Conservation (phyloP, 805 yeast genomes). For the Cyberlindnera suaveolens region DNA sequence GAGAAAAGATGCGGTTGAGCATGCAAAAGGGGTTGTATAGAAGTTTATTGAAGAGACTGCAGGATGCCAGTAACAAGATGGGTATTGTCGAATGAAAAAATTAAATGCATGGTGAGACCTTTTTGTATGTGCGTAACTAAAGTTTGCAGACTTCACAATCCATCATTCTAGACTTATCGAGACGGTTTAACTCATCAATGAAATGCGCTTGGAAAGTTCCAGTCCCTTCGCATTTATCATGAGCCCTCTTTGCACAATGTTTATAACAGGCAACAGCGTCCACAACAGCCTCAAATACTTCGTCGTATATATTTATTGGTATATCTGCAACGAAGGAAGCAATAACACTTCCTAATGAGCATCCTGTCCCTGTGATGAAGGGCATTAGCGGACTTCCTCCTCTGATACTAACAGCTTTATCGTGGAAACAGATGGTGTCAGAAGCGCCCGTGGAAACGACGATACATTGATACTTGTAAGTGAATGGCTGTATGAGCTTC, state of each 20-base stretch:
- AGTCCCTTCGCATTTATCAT: not conserved
- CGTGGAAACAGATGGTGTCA: constrained; percentile 42
- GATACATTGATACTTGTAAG: constrained; percentile 39
- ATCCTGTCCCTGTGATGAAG: constrained; percentile 74
- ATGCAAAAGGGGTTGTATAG: constrained; percentile 14
- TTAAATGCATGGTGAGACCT: not conserved
- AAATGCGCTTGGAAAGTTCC: not conserved
- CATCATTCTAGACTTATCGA: not conserved
- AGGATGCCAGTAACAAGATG: not conserved
- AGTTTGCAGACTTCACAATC: too few species aligned
- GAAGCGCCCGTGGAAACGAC: constrained; percentile 67
- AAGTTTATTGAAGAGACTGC: constrained; percentile 7
- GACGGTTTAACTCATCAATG: not conserved
- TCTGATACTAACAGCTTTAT: constrained; percentile 28
- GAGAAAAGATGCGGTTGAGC: constrained; percentile 11
- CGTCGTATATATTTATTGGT: not conserved
- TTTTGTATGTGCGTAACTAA: too few species aligned
- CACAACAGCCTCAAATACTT: not conserved
- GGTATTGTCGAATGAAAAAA: too few species aligned
- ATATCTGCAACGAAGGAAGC: constrained; percentile 45
- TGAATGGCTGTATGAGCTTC: constrained; percentile 35
- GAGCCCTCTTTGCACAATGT: not conserved
- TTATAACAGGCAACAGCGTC: constrained; percentile 1
- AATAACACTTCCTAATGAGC: constrained; percentile 70
- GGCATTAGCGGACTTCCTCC: constrained; percentile 67